These are phyloP conservation scores for Cordyceps tenuipes DNA, from an alignment of 2,329 filamentous ascomycete genomes.

Conservation along the genomic window DNA sequence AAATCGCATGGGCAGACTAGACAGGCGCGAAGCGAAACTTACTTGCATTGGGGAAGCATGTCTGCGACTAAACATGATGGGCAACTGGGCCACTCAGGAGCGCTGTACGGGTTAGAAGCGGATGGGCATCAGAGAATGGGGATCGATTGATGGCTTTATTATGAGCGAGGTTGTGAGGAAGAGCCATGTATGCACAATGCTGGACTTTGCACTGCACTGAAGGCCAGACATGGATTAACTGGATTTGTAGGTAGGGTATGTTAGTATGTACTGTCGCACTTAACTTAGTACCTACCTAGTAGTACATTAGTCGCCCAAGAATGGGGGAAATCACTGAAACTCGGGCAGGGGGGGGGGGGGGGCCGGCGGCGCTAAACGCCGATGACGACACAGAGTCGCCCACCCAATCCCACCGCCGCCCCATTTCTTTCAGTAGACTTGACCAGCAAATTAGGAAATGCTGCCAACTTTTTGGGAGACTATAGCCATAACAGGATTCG, in stretches of 20 bases:
- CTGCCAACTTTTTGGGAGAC: conserved; percentile 2
- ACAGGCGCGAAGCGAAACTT: conserved; percentile 12
- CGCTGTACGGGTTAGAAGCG: not conserved
- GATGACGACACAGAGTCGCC: conserved; percentile 12
- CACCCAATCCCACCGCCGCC: not conserved
- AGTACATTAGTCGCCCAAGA: too few species aligned
- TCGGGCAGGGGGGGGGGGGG: conserved; percentile 3
- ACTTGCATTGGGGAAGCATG: conserved; percentile 15
- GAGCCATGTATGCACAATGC: not conserved
- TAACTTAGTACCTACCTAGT: not conserved
- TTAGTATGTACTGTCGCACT: too few species aligned
- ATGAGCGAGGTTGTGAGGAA: not conserved
- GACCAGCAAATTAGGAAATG: not conserved
- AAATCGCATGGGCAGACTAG: not conserved
- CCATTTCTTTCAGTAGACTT: not conserved
- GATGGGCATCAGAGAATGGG: conserved; percentile 2
- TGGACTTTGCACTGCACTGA: not conserved
- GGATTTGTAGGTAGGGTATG: too few species aligned
- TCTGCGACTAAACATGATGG: conserved; percentile 17
- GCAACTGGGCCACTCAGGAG: not conserved
- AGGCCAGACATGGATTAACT: not conserved
- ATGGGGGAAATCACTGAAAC: conserved; percentile 11
- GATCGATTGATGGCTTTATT: not conserved
- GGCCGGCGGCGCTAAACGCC: not conserved
- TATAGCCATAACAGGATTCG: not conserved